Conservation (phyloP, 2,329 filamentous ascomycete species). For the Verticillium zaregamsianum region DNA sequence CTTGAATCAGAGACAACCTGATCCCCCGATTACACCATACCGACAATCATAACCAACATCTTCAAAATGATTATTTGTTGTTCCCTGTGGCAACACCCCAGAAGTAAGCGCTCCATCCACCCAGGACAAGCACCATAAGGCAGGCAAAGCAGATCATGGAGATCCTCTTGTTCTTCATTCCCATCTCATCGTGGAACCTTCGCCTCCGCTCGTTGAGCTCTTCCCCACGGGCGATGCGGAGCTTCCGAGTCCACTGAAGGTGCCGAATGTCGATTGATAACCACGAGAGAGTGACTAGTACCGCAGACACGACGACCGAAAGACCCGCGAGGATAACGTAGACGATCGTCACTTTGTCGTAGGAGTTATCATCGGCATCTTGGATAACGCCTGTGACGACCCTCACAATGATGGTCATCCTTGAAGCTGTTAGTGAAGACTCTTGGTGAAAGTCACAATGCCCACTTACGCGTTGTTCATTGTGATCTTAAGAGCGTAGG, state of each 20-base stretch:
- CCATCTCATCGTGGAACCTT: constrained; percentile 2
- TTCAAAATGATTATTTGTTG: constrained; percentile 18
- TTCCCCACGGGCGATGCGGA: constrained; percentile 40
- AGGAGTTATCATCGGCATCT: constrained; percentile 52
- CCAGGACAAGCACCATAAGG: constrained; percentile 42
- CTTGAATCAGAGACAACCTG: too few relatives aligned
- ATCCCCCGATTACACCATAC: too few relatives aligned
- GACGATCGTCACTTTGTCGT: constrained; percentile 49
- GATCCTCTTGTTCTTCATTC: constrained; percentile 32
- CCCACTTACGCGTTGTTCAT: constrained; percentile 45
- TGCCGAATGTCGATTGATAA: constrained; percentile 34
- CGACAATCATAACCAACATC: too few relatives aligned
- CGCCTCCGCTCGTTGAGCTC: constrained; percentile 26
- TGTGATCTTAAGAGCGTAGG: constrained; percentile 56
- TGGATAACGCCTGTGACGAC: constrained; percentile 56
- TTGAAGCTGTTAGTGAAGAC: constrained; percentile 11
- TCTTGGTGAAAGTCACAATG: background rate
- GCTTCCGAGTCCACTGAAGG: constrained; percentile 55
- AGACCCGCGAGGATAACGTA: constrained; percentile 50
- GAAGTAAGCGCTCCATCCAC: constrained; percentile 53
- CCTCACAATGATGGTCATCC: constrained; percentile 57
- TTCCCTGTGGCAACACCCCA: constrained; percentile 56
- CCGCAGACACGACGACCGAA: constrained; percentile 39
- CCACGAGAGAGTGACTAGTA: constrained; percentile 31
- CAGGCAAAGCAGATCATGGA: constrained; percentile 37